Evolutionary conservation across 1,284 basidiomycete genomes (phyloP), one percentile per base, ranked within the genome.

Genomic region (Cryptococcus wingfieldii): DNA sequence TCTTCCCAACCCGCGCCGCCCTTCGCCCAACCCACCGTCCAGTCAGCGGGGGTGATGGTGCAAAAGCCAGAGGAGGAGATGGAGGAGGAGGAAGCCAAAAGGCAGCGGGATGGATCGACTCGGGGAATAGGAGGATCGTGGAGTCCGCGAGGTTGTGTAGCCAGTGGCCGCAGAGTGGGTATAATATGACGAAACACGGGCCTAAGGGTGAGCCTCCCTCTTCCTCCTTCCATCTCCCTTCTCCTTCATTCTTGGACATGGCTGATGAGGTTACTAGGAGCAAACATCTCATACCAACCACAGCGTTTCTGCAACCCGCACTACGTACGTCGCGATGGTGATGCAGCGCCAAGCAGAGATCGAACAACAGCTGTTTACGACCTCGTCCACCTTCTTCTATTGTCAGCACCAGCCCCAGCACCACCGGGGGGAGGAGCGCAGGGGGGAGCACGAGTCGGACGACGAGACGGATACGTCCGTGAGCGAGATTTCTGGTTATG

Each of bases 101-200:
- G 31, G 31, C 31, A 31, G 47, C 44, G 59, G 68, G 68, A 53
- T 74, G 69, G 70, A 63, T 64, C 1, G 66, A 69, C 42, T 65
- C 63, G 14, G 63, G 72, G 57, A 65, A 65, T 19, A 47, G 56
- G 18, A 53, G 61, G 18, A 61, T 74, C 14, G 60, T 59, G 37
- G 68, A 73, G 54, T 68, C 68, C 53, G 73, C 73, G 0, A 61
- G 67, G 37, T 59, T 78, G 16, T 74, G 74, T 47, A 69, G 66
- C 7, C 89, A 91, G 68, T 88, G 90, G 78, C 90, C 91, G 56
- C 63, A 75, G 54, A 88, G 86, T 74, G 86, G 88, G 47, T 91
- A 92, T 74, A 87, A 83, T 65, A 80, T 83, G 54, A 74, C 84
- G n/a, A 91, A 91, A 72, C 86, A 83, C 63, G 89, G 88, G 14